Evolutionary conservation across 2,329 filamentous ascomycete genomes (phyloP), one percentile per base, ranked within the genome.

Genomic region (Fusarium sp.): DNA sequence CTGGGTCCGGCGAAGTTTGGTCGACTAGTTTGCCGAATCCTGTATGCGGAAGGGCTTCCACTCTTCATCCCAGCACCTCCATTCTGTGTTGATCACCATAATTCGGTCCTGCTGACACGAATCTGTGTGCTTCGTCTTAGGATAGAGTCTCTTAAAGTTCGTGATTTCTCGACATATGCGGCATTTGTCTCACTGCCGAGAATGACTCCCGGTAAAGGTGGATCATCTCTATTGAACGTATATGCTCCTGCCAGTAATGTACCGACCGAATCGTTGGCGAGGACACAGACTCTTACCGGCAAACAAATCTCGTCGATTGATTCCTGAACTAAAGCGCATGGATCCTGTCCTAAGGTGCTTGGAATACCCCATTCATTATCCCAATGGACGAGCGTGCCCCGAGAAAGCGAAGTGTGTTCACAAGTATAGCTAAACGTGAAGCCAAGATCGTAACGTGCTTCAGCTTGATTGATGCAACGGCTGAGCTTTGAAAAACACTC

Each of bases 331-430:
- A 62, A 8, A 4, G 46, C 36, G 17, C 59, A 62, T 3, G 57
- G 59, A 10, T 62, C 59, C 11, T 42, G 22, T 3, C 42, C 21
- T 5, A 62, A 9, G 1, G 57, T 43, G 15, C 40, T 62, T 13
- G 57, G 57, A 2, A 62, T 62, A 6, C 54, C 57, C 59, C 59
- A 62, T 62, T 46, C 59, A 7, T 62, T 62, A 5, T 62, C 57
- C 57, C 59, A 62, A 5, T 62, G 57, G 5, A 42, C 45, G 6
- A 62, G 59, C 4, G 57, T 62, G 0, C 59, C 59, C 1, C 19
- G 24, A 3, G 57, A 62, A 4, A 62, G 44, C 0, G 57, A 62
- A 0, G 59, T 62, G 6, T 62, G 57, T 13, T 62, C 59, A 1
- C 59, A 62, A 0, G 57, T 62, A 19, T 54, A 62, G 28, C 59